These are phyloP conservation scores for Prosopis cineraria DNA, from an alignment of 306 rosid species.

Conservation along the genomic window DNA sequence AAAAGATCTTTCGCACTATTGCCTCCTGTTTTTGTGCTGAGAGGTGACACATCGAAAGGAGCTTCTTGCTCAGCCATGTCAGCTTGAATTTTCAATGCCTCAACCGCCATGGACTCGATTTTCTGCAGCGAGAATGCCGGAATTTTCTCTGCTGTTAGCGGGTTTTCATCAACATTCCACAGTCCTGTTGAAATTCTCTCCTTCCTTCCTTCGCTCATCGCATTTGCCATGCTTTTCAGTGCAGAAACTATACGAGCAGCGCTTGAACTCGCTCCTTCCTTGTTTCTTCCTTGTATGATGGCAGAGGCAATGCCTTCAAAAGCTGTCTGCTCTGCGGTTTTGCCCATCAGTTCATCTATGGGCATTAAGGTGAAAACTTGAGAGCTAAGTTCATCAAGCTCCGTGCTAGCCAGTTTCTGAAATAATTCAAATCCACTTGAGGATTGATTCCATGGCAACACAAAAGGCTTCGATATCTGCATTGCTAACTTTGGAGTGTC, in stretches of 20 bases:
- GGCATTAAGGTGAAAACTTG: conserved; percentile 61
- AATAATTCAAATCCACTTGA: conserved; percentile 74
- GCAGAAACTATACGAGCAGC: conserved; percentile 76
- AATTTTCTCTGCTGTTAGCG: conserved; percentile 62
- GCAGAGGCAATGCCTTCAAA: conserved; percentile 94
- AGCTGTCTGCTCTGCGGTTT: conserved; percentile 95
- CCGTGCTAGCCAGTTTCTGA: conserved; percentile 71
- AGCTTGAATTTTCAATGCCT: conserved; percentile 83
- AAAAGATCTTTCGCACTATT: conserved; percentile 47
- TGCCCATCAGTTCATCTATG: conserved; percentile 78
- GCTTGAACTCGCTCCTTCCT: conserved; percentile 88
- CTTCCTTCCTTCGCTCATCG: conserved; percentile 70
- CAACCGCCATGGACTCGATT: conserved; percentile 74
- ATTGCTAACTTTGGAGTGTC: conserved; percentile 84
- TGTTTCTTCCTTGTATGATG: conserved; percentile 86
- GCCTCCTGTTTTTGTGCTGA: conserved; percentile 39
- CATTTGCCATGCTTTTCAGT: conserved; percentile 62
- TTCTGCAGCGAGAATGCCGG: conserved; percentile 75
- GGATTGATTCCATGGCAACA: conserved; percentile 52
- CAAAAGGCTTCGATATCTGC: conserved; percentile 81
- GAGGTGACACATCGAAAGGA: conserved; percentile 81
- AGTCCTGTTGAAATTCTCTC: conserved; percentile 82
- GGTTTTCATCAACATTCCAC: conserved; percentile 74
- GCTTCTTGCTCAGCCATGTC: conserved; percentile 88
- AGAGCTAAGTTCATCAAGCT: conserved; percentile 68